phyloP scores from a whole-genome alignment of 495 filamentous ascomycete species.

The Trichoderma gamsii region DNA sequence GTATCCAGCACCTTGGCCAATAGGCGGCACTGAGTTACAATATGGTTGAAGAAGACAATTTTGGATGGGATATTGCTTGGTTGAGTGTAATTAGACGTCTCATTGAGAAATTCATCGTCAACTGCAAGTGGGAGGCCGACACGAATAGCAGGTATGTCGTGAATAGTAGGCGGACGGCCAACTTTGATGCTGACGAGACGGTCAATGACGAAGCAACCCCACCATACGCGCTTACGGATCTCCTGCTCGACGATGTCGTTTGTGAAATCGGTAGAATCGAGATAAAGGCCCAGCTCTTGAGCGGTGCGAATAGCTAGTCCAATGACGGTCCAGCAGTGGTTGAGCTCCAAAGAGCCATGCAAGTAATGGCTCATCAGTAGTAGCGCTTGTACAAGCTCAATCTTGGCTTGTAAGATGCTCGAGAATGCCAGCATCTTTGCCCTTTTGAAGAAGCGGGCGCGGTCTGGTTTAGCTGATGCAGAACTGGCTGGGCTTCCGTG shows the following conservation, averaged over 20 bases:
- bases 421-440: conserved; percentile 19
- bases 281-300: conserved; percentile 17
- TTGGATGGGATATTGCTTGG: conserved; percentile 15
- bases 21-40: conserved; percentile 16
- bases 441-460: conserved; percentile 34
- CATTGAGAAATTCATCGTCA: conserved; percentile 17
- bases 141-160: conserved; percentile 15
- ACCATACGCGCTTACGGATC: conserved; percentile 18
- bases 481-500: neutral
- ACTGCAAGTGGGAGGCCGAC: conserved; percentile 3
- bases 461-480: conserved; percentile 19
- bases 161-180: conserved; percentile 31
- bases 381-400: conserved; percentile 17
- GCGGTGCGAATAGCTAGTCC: conserved; percentile 17
- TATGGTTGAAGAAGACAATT: conserved; percentile 17
- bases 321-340: conserved; percentile 18
- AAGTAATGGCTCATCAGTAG: conserved; percentile 18
- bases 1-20: conserved; percentile 15
- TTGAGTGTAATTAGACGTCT: conserved; percentile 13
- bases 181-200: conserved; percentile 34
- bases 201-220: conserved; percentile 34
- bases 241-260: conserved; percentile 16
- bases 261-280: conserved; percentile 15
- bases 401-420: conserved; percentile 16
- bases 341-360: conserved; percentile 17